Conservation (phyloP, 1,284 basidiomycete species). For the Malassezia arunalokei region DNA sequence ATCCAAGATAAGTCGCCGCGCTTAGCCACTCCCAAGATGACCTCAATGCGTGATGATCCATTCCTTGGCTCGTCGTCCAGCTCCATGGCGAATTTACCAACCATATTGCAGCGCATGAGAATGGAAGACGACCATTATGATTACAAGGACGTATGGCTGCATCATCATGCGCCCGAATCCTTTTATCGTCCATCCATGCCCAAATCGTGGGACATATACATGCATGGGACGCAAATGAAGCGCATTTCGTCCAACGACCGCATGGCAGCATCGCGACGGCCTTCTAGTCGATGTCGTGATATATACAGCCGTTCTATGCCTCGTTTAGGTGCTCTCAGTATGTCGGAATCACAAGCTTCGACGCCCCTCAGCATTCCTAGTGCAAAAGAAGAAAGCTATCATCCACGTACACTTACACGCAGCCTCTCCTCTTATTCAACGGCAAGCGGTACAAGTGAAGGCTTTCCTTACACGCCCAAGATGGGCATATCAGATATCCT, state of each 20-base stretch:
- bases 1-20: no score
- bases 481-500: background rate
- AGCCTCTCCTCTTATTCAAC: constrained; percentile 9
- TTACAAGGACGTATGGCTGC: background rate
- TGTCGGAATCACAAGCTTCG: background rate
- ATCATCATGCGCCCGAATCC: no score
- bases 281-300: no score
- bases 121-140: background rate
- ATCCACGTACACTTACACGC: background rate
- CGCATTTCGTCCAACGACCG: no score
- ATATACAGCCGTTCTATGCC: no score
- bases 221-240: no score
- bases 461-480: constrained; percentile 4
- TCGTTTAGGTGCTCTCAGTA: no score
- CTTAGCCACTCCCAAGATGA: no score
- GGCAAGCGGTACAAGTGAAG: constrained; percentile 1
- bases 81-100: background rate
- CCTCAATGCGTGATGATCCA: background rate
- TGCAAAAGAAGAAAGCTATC: background rate
- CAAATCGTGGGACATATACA: no score
- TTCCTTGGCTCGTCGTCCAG: background rate
- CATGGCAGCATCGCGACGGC: no score
- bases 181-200: no score
- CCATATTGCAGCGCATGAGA: background rate
- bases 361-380: background rate